Evolutionary conservation across 2,329 filamentous ascomycete genomes (phyloP).

Genomic region (Herpotrichia juniperi): DNA sequence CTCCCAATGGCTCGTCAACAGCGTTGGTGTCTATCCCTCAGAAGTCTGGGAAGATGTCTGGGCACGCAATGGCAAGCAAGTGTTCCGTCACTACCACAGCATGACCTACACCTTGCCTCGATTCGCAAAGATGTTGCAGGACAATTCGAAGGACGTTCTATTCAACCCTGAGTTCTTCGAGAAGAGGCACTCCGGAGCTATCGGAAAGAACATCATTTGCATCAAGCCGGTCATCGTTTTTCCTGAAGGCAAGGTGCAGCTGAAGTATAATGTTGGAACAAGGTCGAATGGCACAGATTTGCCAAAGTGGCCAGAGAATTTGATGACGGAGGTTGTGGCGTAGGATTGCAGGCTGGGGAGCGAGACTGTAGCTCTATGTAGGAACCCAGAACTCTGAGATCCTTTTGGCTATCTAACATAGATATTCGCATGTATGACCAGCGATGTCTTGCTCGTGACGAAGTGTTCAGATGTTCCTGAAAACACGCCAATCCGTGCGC

Average conservation of each 20-base stretch:
- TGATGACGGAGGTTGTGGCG: conserved; percentile 47
- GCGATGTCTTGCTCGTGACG: too few species aligned
- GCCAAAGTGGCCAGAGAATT: conserved; percentile 55
- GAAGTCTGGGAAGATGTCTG: conserved; percentile 58
- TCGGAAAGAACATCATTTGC: conserved; percentile 46
- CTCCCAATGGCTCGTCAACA: conserved; percentile 43
- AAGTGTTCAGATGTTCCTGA: too few species aligned
- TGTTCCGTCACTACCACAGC: conserved; percentile 59
- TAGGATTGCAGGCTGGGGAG: neutral
- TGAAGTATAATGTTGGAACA: conserved; percentile 57
- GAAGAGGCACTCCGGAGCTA: conserved; percentile 41
- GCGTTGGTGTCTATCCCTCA: conserved; percentile 41
- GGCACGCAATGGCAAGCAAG: conserved; percentile 51
- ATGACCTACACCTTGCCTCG: conserved; percentile 52
- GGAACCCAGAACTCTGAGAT: too few species aligned
- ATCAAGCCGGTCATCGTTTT: conserved; percentile 55
- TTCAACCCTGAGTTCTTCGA: conserved; percentile 59
- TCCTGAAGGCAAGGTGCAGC: conserved; percentile 30
- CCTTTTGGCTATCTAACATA: too few species aligned
- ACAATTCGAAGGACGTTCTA: conserved; percentile 47
- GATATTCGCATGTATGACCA: too few species aligned
- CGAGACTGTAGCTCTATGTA: too few species aligned
- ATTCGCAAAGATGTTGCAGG: conserved; percentile 48
- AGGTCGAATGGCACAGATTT: conserved; percentile 58
- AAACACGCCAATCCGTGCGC: too few species aligned